Evolutionary conservation across 164 flowering plant genomes (phyloP).

Genomic region (Dillenia suffruticosa): DNA sequence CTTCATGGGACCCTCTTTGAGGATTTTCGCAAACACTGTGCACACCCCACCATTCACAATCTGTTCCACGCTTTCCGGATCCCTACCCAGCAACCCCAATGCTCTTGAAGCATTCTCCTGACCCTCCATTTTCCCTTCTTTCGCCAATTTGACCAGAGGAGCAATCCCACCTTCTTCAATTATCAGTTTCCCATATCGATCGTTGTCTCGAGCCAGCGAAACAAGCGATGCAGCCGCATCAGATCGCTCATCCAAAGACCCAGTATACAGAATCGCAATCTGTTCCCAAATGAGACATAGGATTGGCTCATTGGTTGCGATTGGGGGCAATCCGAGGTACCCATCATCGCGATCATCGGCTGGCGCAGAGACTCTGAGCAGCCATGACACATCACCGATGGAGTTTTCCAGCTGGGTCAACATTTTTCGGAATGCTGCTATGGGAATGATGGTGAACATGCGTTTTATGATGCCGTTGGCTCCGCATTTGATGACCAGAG

Average conservation of each 20-base stretch:
- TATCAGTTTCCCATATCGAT: slow-evolving; percentile 68
- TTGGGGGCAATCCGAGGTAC: slow-evolving; percentile 81
- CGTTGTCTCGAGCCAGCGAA: slow-evolving; percentile 75
- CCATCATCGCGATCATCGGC: slow-evolving; percentile 53
- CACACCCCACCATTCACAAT: slow-evolving; percentile 74
- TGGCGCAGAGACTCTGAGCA: slow-evolving; percentile 69
- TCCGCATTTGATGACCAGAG: slow-evolving; percentile 64
- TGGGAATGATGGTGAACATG: slow-evolving; percentile 76
- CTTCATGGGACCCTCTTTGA: slow-evolving; percentile 77
- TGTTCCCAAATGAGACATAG: slow-evolving; percentile 89
- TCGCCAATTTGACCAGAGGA: slow-evolving; percentile 61
- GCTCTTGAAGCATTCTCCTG: slow-evolving; percentile 82
- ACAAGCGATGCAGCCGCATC: slow-evolving; percentile 79
- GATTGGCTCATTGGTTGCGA: slow-evolving; percentile 87
- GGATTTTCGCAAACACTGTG: slow-evolving; percentile 63
- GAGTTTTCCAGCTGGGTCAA: slow-evolving; percentile 70
- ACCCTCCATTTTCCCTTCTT: slow-evolving; percentile 71
- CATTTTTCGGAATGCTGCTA: slow-evolving; percentile 62
- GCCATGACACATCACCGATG: slow-evolving; percentile 85
- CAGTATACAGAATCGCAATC: slow-evolving; percentile 57
- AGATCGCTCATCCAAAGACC: slow-evolving; percentile 49
- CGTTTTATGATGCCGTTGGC: slow-evolving; percentile 53
- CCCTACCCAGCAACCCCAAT: slow-evolving; percentile 66
- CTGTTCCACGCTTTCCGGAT: slow-evolving; percentile 77
- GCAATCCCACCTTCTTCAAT: slow-evolving; percentile 80